Evolutionary conservation across 2,329 filamentous ascomycete genomes (phyloP).

Genomic region (Pseudocercospora cruenta): DNA sequence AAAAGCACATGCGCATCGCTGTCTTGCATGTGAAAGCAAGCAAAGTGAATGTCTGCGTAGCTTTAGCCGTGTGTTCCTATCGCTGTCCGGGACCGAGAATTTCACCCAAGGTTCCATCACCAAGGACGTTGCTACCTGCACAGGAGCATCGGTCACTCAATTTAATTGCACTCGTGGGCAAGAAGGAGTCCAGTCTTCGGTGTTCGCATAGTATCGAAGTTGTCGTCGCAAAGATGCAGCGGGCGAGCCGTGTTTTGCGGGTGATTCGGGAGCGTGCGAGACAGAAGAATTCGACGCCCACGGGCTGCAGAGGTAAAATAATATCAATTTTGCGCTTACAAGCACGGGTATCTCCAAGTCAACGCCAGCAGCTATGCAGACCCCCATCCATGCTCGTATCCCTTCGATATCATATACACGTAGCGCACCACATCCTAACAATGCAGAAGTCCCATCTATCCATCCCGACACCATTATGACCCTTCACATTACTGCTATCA

Average conservation of each 20-base stretch:
- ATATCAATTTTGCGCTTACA: conserved; percentile 8
- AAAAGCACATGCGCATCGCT: too few relatives aligned
- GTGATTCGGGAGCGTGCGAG: too few relatives aligned
- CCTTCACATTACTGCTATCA: background rate
- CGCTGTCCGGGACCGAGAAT: too few relatives aligned
- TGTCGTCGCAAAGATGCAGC: background rate
- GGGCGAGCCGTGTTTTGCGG: background rate
- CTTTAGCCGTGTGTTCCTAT: too few relatives aligned
- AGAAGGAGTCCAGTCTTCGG: background rate
- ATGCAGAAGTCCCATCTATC: background rate
- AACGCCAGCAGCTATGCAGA: conserved; percentile 6
- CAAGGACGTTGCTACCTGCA: background rate
- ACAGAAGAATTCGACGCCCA: background rate
- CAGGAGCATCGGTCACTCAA: background rate
- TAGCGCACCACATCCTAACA: background rate
- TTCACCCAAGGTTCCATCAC: too few relatives aligned
- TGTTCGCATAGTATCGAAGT: background rate
- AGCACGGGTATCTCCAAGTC: conserved; percentile 11
- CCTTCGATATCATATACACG: background rate
- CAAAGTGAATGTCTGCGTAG: too few relatives aligned
- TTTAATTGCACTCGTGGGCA: too few relatives aligned
- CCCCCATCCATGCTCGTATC: background rate
- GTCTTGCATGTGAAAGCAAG: too few relatives aligned
- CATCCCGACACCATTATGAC: background rate
- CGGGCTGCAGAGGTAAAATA: conserved; percentile 1